These are phyloP conservation scores for Geotrichum carabidarum DNA, from an alignment of 1,139 yeast genomes.

Conservation along the genomic window DNA sequence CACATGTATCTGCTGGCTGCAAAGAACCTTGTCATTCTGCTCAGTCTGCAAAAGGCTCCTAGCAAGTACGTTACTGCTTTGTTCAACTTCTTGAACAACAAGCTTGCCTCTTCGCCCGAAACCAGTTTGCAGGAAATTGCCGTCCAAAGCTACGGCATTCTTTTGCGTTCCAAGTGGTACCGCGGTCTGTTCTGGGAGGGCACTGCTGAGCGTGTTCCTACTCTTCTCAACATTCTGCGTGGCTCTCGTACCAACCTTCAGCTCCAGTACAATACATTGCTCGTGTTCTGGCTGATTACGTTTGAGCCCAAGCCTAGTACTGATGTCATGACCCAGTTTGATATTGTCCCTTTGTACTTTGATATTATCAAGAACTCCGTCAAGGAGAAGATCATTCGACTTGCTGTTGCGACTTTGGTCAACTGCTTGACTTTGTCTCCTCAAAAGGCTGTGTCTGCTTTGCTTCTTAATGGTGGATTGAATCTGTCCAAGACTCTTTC, in stretches of 20 bases:
- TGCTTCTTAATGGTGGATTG: slow-evolving; percentile 73
- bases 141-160: slow-evolving; percentile 60
- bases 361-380: slow-evolving; percentile 72
- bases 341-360: slow-evolving; percentile 50
- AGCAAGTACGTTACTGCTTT: slow-evolving; percentile 39
- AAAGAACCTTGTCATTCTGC: slow-evolving; percentile 35
- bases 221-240: slow-evolving; percentile 46
- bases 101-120: slow-evolving; percentile 47
- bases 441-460: slow-evolving; percentile 53
- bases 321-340: slow-evolving; percentile 46
- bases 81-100: slow-evolving; percentile 43
- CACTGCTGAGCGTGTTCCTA: slow-evolving; percentile 50
- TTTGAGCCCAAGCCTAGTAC: slow-evolving; percentile 57
- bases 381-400: slow-evolving; percentile 84
- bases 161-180: slow-evolving; percentile 55
- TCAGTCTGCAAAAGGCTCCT: slow-evolving; percentile 23
- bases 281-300: slow-evolving; percentile 79
- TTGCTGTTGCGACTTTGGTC: slow-evolving; percentile 68
- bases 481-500: slow-evolving; percentile 61
- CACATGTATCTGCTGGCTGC: slow-evolving; percentile 36
- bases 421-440: slow-evolving; percentile 38
- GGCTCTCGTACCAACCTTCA: slow-evolving; percentile 61
- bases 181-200: slow-evolving; percentile 54
- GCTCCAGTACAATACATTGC: slow-evolving; percentile 71
- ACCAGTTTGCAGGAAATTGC: slow-evolving; percentile 57